phyloP scores from a whole-genome alignment of 176 grass and related monocot genomes.

The Echinochloa phyllopogon region DNA sequence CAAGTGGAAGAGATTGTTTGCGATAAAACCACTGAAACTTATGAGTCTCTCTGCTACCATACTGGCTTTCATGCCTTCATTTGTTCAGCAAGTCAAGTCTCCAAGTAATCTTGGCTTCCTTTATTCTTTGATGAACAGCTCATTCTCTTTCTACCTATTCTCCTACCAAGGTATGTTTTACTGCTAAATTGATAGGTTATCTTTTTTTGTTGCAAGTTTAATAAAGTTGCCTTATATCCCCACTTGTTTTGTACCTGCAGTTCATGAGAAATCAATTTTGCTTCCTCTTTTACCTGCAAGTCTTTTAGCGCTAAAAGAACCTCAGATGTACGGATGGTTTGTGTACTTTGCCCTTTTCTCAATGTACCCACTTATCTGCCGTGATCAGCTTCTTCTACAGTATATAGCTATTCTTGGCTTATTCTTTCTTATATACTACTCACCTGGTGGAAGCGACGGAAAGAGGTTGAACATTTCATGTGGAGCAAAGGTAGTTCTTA shows the following conservation, averaged over 20 bases:
- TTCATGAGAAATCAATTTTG: conserved; percentile 99
- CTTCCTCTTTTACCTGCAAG: conserved; percentile 93
- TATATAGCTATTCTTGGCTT: conserved; percentile 71
- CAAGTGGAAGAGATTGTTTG: conserved; percentile 90
- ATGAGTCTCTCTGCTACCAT: conserved; percentile 76
- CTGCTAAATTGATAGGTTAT: not conserved
- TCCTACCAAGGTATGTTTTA: conserved; percentile 84
- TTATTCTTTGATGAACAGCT: conserved; percentile 81
- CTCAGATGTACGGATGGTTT: conserved; percentile 78
- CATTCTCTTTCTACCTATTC: conserved; percentile 91
- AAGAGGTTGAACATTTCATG: conserved; percentile 40
- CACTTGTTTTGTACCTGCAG: conserved; percentile 54
- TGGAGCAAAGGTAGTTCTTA: conserved; percentile 50
- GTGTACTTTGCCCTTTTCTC: conserved; percentile 82
- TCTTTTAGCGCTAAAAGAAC: conserved; percentile 78
- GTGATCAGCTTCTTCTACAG: conserved; percentile 81
- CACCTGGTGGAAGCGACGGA: conserved; percentile 42
- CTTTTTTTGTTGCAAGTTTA: not conserved
- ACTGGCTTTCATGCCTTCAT: conserved; percentile 83
- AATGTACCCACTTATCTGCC: conserved; percentile 80
- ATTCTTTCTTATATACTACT: conserved; percentile 80
- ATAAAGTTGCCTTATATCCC: conserved; percentile 1
- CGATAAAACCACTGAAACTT: conserved; percentile 68
- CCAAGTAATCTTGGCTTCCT: conserved; percentile 88
- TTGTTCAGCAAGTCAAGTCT: conserved; percentile 85